Evolutionary conservation across 495 filamentous ascomycete species (phyloP), one percentile per base, ranked within the genome.

Genomic region (Podospora appendiculata): DNA sequence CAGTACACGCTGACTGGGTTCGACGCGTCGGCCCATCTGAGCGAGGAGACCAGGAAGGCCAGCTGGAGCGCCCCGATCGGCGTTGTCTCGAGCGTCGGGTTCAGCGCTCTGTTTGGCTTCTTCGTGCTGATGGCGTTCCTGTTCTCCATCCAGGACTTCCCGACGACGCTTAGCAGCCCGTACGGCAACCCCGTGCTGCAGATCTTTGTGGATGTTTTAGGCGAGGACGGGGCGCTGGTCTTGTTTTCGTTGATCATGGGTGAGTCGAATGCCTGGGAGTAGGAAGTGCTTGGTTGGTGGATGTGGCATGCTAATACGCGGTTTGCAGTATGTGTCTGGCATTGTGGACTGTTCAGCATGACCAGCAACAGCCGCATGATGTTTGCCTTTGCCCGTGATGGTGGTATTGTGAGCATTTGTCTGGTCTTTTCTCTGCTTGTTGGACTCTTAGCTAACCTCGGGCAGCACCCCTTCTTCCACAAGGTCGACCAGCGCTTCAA

Each of bases 281-380:
- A 25, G 25, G n/a, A n/a, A n/a, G n/a, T n/a, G n/a, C n/a, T n/a
- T 25, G 5, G 2, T 5, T 5, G 2, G 25, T 25, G 2, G 25
- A 5, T 25, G 25, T 5, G 25, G 25, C 8, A 41, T 43, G 50
- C 58, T 58, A 10, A 61, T 49, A 8, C 16, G 25, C 2, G n/a
- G 17, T 9, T 39, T 38, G 0, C 9, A 65, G 62, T 82, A 7
- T 83, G 79, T 34, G 72, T 83, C 6, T 83, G 79, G 79, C 79
- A 83, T 53, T 79, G 75, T 50, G 79, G 79, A 0, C 67, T 83
- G 1, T 83, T 83, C 56, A 74, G 69, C 50, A 66, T 83, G 70
- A 83, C 79, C 0, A 76, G 70, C 45, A 83, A 83, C 55, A 78
- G 73, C 39, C 69, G 79, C n/a, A 83, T 83, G 79, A 83, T 83